Base-by-base conservation (phyloP, 352 stramenopile genomes). In the Globisporangium rhizosaccharum region DNA sequence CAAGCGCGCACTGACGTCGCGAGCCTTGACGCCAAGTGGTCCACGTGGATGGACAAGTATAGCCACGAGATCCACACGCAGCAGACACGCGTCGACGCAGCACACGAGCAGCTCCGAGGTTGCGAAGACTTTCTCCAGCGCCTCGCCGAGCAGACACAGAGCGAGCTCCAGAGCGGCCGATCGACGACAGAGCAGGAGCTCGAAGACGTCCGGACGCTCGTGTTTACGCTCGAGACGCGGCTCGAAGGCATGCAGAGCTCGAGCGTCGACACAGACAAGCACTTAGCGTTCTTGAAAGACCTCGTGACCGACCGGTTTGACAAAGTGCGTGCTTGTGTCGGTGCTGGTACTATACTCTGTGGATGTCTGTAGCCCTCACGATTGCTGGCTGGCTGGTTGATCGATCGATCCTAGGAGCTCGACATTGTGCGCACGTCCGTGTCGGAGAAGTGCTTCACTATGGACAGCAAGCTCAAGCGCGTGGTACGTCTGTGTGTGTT, bases 1-100 rank as follows among this genome's bases (percentile, higher is more conserved):
- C 78, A 90, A 54, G 49, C 58, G 33, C 63, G 71, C 9, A 59
- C 45, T 1, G 73, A 85, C 30, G 53, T 82, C 1, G 64, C 61
- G n/a, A 49, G 46, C 39, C 60, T 87, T 36, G 56, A 75, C 26
- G 63, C 51, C 18, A 79, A 78, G 23, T 67, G 73, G 36, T 70
- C 87, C 28, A 63, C 68, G n/a, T 88, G 79, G 73, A 87, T 86
- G 61, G 73, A 86, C n/a, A 86, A 86, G 53, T 71, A 82, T 28
- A 82, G 76, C 30, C 66, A 52, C 3, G 68, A 86, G 28, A 52
- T 86, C 42, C 59, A 70, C 28, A 50, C 61, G 20, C 73, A 87
- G 48, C 63, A 78, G 49, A 44, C 60, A 3, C 70, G 74, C 9
- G 42, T 82, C 25, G 54, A 59, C 0, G 66, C 71, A 28, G 47